Evolutionary conservation across 192 early-diverging fungal genomes (phyloP), one percentile per base, ranked within the genome.

Genomic region (Glomus cerebriforme): DNA sequence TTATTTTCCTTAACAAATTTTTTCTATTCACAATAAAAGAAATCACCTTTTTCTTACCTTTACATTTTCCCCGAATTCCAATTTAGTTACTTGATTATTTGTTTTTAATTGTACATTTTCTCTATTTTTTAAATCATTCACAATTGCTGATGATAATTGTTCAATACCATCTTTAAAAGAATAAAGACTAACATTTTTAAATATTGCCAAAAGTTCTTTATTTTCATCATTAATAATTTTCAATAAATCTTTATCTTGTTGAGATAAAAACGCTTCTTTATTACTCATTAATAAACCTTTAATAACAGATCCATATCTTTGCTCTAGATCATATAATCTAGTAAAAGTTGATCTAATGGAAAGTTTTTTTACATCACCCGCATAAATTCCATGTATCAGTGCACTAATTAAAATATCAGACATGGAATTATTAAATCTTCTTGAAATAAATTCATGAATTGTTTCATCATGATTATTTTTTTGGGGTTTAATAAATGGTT

Each of bases 341-440:
- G 88, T 89, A 69, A 98, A 84, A 2, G 92, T 90, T 6, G 93
- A 91, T 31, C 92, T 86, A 2, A 96, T 86, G 59, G 94, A 95
- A 32, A 99, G 84, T 63, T 89, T 79, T 69, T 86, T 92, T 0
- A 88, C 87, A 80, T 99, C 94, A 0, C 96, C 96, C 1, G 96
- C 96, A 84, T 97, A 98, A 34, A 99, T 95, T 0, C 97, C 97
- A 77, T 97, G 96, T 70, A 96, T 89, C 39, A 97, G 86, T 0
- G 97, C 94, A 39, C 95, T 95, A 7, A 96, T 90, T 79, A 99
- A 78, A 63, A 93, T 93, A 71, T 96, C 88, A 59, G 96, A 93
- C 3, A 96, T 84, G 2, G 84, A 82, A 24, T 81, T 77, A 58
- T 92, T 91, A 79, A 99, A 96, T 31, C 96, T 87, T 62, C 96